These are phyloP conservation scores for Didymella sp. DNA, from an alignment of 2,329 filamentous ascomycete genomes.

Conservation along the genomic window DNA sequence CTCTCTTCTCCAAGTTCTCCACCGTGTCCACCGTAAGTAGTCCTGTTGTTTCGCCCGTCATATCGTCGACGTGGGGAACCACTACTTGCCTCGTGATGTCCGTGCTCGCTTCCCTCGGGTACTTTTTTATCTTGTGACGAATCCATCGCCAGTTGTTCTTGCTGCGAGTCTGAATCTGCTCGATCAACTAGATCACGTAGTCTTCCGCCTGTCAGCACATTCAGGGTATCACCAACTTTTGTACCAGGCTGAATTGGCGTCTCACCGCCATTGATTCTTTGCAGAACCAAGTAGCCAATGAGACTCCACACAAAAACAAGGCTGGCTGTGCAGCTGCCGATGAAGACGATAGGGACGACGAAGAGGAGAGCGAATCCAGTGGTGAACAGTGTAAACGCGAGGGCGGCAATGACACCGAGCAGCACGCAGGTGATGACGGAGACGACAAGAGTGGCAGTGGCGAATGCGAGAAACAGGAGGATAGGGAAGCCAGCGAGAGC, in stretches of 20 bases:
- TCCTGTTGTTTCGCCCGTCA: slow-evolving; percentile 10
- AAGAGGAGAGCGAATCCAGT: slow-evolving; percentile 70
- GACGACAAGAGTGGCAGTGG: slow-evolving; percentile 67
- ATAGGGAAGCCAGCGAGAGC: slow-evolving; percentile 71
- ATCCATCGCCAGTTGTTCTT: slow-evolving; percentile 14
- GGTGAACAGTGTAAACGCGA: slow-evolving; percentile 72
- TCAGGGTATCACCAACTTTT: slow-evolving; percentile 26
- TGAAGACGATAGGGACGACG: slow-evolving; percentile 71
- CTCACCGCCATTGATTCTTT: slow-evolving; percentile 34
- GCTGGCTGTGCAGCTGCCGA: slow-evolving; percentile 68
- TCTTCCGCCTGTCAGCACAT: slow-evolving; percentile 31
- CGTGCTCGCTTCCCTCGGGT: background rate
- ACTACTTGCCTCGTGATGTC: slow-evolving; percentile 9
- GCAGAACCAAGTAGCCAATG: slow-evolving; percentile 61
- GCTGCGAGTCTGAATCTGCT: background rate
- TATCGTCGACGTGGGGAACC: slow-evolving; percentile 15
- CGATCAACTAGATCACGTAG: slow-evolving; percentile 23
- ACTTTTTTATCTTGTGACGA: slow-evolving; percentile 1
- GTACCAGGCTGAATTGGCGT: slow-evolving; percentile 29
- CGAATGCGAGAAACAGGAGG: slow-evolving; percentile 72
- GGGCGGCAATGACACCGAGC: slow-evolving; percentile 57
- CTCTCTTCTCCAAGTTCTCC: slow-evolving; percentile 6
- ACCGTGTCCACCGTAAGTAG: slow-evolving; percentile 7
- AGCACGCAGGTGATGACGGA: slow-evolving; percentile 67
- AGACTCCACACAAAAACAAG: slow-evolving; percentile 68